These are phyloP conservation scores for Solanum arcanum DNA, from an alignment of 257 asterid species.

Conservation along the genomic window DNA sequence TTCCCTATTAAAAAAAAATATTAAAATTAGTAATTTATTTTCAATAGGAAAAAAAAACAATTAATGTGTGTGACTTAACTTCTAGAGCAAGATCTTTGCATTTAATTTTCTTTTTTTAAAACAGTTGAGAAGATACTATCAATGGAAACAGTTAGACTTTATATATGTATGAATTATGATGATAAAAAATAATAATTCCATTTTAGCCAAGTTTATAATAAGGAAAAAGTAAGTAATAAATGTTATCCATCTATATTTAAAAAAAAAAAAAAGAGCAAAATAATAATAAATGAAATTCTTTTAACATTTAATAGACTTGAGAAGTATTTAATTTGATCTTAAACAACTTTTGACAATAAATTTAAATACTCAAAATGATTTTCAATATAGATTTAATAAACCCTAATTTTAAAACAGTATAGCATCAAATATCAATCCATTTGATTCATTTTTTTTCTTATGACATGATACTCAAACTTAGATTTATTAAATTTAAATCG, in stretches of 20 bases:
- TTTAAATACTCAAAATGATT: neutral
- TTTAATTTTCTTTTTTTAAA: neutral
- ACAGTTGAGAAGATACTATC: neutral
- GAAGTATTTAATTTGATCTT: neutral
- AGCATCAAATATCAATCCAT: neutral
- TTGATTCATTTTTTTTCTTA: neutral
- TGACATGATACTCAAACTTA: neutral
- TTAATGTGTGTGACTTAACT: neutral
- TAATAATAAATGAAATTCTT: neutral
- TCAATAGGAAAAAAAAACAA: neutral
- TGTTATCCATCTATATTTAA: neutral
- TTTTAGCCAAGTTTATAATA: neutral
- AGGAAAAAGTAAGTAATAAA: neutral
- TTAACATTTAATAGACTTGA: neutral
- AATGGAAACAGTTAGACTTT: neutral
- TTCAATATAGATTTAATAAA: neutral
- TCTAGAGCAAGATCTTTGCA: neutral
- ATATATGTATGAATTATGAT: neutral
- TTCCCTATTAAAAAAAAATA: conserved; percentile 33
- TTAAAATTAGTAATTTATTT: neutral
- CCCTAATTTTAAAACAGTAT: conserved; percentile 3
- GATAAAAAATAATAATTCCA: neutral
- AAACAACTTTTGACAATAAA: neutral
- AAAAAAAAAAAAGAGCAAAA: neutral
- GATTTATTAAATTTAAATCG: neutral